Evolutionary conservation across 805 yeast genomes (phyloP), one percentile per base, ranked within the genome.

Genomic region (Cyberlindnera bimundalis): DNA sequence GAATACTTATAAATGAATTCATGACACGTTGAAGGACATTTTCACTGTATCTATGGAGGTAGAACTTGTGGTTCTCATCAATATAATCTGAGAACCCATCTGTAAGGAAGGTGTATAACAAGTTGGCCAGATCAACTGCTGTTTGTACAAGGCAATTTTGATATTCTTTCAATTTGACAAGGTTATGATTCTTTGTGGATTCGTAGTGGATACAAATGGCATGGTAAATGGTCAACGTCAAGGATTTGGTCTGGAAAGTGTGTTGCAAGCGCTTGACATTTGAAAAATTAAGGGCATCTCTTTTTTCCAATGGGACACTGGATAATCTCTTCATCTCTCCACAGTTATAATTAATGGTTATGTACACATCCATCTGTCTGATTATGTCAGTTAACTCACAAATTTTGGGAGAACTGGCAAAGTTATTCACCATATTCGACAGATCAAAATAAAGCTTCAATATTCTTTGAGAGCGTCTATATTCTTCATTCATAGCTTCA

Each of bases 171-270:
- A 43, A 23, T 30, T 49, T 53, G 8, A 20, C 7, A 4, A 43
- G 14, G 21, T 55, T 40, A 16, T 41, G 44, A 19, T 41, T 27
- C 6, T 33, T 12, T 2, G 40, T 34, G 0, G 55, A 35, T 36
- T 57, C 61, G 37, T 43, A 57, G 27, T 53, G 51, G 4, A 49
- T 18, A 14, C 43, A 39, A 1, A 57, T 16, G 15, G 47, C 44
- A 19, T 53, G 52, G 35, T 51, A 53, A 5, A 48, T 46, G 1
- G 59, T 40, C 5, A 52, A 28, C 2, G 47, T 39, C 13, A 55
- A 35, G 2, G 56, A 44, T 16, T 40, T 40, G 1, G 56, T 39
- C 30, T 47, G 48, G 16, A 53, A 16, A 16, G 51, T 32, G 39
- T 50, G 46, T 19, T 46, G 39, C 0, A 56, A 21, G 3, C 35